phyloP scores from a whole-genome alignment of 257 asterid species.

The Solanum pinnatisectum region DNA sequence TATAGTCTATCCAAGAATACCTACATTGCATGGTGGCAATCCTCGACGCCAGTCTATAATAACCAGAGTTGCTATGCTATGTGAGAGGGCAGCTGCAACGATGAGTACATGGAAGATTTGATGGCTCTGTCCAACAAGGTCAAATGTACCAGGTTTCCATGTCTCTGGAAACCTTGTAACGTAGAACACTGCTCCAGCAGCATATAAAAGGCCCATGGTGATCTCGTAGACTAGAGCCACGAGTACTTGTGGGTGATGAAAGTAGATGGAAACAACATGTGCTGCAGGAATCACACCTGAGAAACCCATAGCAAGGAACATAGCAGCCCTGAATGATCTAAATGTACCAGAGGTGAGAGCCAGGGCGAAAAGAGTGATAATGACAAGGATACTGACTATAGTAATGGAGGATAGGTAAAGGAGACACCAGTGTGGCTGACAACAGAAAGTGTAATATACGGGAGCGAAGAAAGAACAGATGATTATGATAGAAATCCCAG shows the following conservation, averaged over 20 bases:
- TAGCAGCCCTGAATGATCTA: slow-evolving; percentile 56
- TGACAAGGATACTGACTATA: slow-evolving; percentile 39
- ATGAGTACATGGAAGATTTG: slow-evolving; percentile 82
- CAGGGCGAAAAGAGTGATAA: slow-evolving; percentile 61
- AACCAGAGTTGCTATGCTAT: slow-evolving; percentile 52
- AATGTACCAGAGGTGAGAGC: slow-evolving; percentile 45
- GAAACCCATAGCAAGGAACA: slow-evolving; percentile 83
- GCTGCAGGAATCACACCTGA: slow-evolving; percentile 83
- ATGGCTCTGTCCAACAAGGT: slow-evolving; percentile 88
- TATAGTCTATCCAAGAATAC: neutral
- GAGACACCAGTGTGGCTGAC: slow-evolving; percentile 47
- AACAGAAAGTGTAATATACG: slow-evolving; percentile 58
- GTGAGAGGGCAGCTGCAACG: slow-evolving; percentile 74
- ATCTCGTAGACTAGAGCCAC: slow-evolving; percentile 67
- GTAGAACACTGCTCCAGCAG: slow-evolving; percentile 58
- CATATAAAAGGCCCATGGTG: slow-evolving; percentile 68
- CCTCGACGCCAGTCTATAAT: slow-evolving; percentile 78
- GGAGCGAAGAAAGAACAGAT: slow-evolving; percentile 81
- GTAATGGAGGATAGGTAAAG: slow-evolving; percentile 65
- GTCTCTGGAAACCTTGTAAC: slow-evolving; percentile 77
- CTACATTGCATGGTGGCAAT: slow-evolving; percentile 13
- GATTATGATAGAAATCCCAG: slow-evolving; percentile 83
- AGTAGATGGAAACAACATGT: slow-evolving; percentile 50
- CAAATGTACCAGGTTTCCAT: slow-evolving; percentile 83
- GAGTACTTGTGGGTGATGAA: slow-evolving; percentile 36